These are phyloP conservation scores for Hylodesmum podocarpum DNA, from an alignment of 306 rosid genomes.

Conservation along the genomic window DNA sequence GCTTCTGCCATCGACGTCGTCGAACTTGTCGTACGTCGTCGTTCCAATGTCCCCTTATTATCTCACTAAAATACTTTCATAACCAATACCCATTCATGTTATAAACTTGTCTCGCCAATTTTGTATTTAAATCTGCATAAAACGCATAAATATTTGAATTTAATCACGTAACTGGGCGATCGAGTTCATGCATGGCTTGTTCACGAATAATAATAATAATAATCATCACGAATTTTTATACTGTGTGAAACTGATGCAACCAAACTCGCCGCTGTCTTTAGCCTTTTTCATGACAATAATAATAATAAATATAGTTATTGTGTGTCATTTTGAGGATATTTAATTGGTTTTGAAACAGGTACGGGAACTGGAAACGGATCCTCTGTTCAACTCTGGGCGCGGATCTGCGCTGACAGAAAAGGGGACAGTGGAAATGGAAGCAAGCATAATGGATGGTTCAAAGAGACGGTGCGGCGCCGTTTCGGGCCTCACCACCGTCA, in stretches of 20 bases:
- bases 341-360: slow-evolving; percentile 54
- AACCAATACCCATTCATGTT: no score
- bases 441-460: slow-evolving; percentile 92
- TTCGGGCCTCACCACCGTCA: slow-evolving; percentile 76
- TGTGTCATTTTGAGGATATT: no score
- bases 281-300: no score
- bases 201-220: no score
- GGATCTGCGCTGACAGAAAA: slow-evolving; percentile 86
- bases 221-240: no score
- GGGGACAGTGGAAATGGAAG: slow-evolving; percentile 95
- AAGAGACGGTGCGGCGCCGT: slow-evolving; percentile 93
- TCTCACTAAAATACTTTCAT: neutral
- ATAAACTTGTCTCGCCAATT: no score
- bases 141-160: no score
- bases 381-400: slow-evolving; percentile 87
- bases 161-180: no score
- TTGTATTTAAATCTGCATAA: no score
- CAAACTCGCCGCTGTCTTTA: no score
- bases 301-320: no score
- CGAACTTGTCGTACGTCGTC: slow-evolving; percentile 86
- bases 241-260: no score
- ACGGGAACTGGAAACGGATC: slow-evolving; percentile 77
- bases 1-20: slow-evolving; percentile 85
- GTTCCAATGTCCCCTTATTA: neutral
- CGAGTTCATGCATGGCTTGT: neutral